Evolutionary conservation across 345 rosid species (phyloP).

Genomic region (Dipteronia sinensis): DNA sequence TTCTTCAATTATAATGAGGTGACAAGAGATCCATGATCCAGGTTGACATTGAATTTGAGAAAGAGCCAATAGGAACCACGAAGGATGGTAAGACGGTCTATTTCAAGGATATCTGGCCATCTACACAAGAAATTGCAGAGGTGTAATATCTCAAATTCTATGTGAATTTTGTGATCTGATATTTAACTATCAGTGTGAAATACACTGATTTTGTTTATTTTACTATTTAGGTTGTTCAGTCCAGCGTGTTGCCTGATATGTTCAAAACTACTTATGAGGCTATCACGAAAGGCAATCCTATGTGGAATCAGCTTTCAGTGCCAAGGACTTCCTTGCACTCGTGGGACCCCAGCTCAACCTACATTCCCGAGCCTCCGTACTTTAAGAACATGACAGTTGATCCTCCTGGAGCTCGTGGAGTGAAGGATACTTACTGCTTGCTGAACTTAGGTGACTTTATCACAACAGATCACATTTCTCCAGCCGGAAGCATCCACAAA

Average conservation of each 20-base stretch:
- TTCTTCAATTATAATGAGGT: not conserved
- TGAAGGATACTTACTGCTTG: constrained; percentile 92
- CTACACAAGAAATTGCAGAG: constrained; percentile 82
- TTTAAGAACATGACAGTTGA: constrained; percentile 89
- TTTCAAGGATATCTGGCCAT: constrained; percentile 90
- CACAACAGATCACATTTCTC: constrained; percentile 99
- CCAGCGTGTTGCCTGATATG: constrained; percentile 88
- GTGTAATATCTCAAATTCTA: constrained; percentile 32
- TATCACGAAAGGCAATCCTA: constrained; percentile 82
- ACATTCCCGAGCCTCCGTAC: constrained; percentile 98
- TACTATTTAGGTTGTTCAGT: constrained; percentile 65
- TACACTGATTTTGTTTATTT: constrained; percentile 15
- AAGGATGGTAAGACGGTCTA: constrained; percentile 75
- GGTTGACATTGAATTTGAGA: constrained; percentile 92
- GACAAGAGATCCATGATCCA: constrained; percentile 25
- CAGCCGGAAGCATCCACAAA: constrained; percentile 96
- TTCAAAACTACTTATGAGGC: constrained; percentile 81
- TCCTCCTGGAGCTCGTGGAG: constrained; percentile 87
- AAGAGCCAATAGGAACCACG: constrained; percentile 81
- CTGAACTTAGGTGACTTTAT: constrained; percentile 95
- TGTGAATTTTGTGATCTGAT: not conserved
- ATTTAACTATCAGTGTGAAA: not conserved
- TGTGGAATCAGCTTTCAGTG: constrained; percentile 80
- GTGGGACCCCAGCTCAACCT: constrained; percentile 90
- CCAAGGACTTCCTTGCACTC: constrained; percentile 73